Base-by-base conservation (phyloP, 148 eudicot species). In the Tetragonia tetragonoides region DNA sequence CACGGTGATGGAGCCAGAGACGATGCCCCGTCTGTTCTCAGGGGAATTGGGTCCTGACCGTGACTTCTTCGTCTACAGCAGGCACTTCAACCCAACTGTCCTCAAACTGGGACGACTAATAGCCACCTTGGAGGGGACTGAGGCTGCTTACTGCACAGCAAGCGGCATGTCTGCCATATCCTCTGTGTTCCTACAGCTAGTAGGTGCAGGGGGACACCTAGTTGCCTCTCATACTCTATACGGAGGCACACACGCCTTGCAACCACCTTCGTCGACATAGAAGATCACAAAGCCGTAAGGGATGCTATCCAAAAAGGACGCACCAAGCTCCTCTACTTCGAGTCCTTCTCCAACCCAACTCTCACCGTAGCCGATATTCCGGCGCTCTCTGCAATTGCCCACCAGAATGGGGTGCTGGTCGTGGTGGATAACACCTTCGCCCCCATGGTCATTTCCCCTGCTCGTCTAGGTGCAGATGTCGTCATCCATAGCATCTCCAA, bases 161-260 rank as follows among this genome's bases (percentile, higher is more conserved):
- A 90, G 94, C 63, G 99, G 99, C 54, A 95, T 95, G 98, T 90
- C 99, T 0, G 98, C 99, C 2, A 91, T 95, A 76, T 86, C 97
- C 56, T 81, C 95, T 3, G 93, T 91, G 0, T 82, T 95, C 42
- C 82, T 95, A 23, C 99, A 95, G 75, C 87, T 95, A 17, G 90
- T 89, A 24, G 93, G 92, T 51, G 85, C 91, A 16, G 91, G 92
- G 0, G 99, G 89, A 0, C 97, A 91, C 82, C 63, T 95, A 14
- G 95, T 93, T n/a, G 99, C 99, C 3, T 91, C 97, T 0, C 84
- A 84, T 37, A 79, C 92, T 0, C 83, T 95, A 3, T 95, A 95
- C 62, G 99, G 99, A 0, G 99, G 99, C 3, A 95, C 97, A 14
- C 97, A 95, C 80, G 97, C 99, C 10, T 77, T 95, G 38, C 86